These are phyloP conservation scores for Vitis hybrid DNA, from an alignment of 177 flowering plant species.

Conservation along the genomic window DNA sequence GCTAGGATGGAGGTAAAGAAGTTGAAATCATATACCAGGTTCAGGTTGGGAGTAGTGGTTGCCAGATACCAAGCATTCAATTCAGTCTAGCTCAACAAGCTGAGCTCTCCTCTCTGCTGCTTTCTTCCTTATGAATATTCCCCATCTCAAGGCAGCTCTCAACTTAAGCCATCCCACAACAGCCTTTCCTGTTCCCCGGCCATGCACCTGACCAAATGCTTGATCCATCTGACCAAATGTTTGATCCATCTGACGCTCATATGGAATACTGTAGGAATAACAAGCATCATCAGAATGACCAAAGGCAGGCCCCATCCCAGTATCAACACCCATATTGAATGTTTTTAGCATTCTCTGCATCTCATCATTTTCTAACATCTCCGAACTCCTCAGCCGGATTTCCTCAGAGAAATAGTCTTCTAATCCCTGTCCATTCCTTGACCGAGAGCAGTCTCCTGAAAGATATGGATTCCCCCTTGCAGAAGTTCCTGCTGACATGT, in stretches of 20 bases:
- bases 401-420: constrained; percentile 43
- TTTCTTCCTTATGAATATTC: constrained; percentile 50
- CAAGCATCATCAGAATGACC: constrained; percentile 33
- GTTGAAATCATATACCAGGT: too few species aligned
- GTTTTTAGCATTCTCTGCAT: constrained; percentile 51
- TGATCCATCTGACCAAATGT: not conserved
- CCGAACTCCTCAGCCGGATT: constrained; percentile 42
- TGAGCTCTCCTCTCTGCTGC: constrained; percentile 67
- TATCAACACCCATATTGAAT: constrained; percentile 24
- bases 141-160: constrained; percentile 65
- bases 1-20: too few species aligned
- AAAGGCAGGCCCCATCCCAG: constrained; percentile 22
- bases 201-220: constrained; percentile 17
- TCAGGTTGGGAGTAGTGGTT: too few species aligned
- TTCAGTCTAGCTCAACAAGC: constrained; percentile 57
- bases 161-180: constrained; percentile 70
- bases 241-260: constrained; percentile 25
- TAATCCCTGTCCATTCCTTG: constrained; percentile 31
- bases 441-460: constrained; percentile 37
- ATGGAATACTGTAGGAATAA: constrained; percentile 28
- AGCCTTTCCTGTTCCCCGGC: constrained; percentile 46
- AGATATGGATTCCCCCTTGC: constrained; percentile 14
- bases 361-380: constrained; percentile 52
- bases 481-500: constrained; percentile 22
- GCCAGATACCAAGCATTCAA: not conserved